Base-by-base conservation (phyloP, 495 filamentous ascomycete species). In the Copromyces sp. region DNA sequence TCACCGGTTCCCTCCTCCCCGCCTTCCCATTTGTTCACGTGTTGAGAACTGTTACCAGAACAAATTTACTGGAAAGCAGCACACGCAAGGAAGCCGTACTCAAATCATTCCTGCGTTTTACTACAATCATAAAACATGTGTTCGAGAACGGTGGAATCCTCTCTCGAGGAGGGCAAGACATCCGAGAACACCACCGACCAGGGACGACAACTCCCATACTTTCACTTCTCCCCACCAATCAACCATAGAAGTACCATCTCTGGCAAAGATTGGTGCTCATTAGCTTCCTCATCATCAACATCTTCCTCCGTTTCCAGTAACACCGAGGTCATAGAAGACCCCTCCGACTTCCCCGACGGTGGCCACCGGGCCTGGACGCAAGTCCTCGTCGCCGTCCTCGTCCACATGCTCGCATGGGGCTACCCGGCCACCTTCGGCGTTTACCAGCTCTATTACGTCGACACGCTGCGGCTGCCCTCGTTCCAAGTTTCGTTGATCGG, bases 401-500 rank as follows among this genome's bases (percentile, higher is more conserved):
- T 83, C 75, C 83, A 83, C 76, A 78, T 80, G 40, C 74, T 85
- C 73, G 77, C 81, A 8, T 83, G 83, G 78, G 84, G 84, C 70
- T 82, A 81, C 68, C 80, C 82, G 9, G 72, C 82, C 8, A 77
- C 81, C 3, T 86, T 84, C 69, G 84, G 83, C 32, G 80, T 86
- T 35, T 86, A 81, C 42, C 83, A 86, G 77, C 80, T 84, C 9
- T 79, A 85, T 77, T 86, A 86, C 74, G 75, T 78, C n/a, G 78
- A 84, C 74, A 81, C 81, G 0, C 78, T 86, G 42, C 71, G 77
- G 16, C 78, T 85, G 3, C 81, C 84, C 16, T 74, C 82, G 9
- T 72, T 81, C 3, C 79, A 82, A 39, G 78, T 86, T 29, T 83
- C 82, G 0, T 86, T 83, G 84, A 84, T 85, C 69, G 84, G 84